Conservation (phyloP, 2,329 filamentous ascomycete species). For the Dactylonectria estremocensis region DNA sequence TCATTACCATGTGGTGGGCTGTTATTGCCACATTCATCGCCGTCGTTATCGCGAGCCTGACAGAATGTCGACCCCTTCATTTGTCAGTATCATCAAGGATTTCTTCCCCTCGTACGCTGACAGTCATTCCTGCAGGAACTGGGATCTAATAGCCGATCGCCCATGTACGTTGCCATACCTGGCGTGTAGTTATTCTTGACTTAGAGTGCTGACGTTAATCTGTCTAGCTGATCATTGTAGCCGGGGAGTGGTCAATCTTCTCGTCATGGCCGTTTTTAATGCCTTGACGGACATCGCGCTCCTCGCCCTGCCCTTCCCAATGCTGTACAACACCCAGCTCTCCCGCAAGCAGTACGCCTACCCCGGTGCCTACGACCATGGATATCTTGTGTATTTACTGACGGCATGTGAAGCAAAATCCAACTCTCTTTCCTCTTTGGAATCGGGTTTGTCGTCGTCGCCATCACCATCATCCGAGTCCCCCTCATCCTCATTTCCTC, state of each 20-base stretch:
- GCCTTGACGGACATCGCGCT: conserved; percentile 48
- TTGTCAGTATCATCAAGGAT: conserved; percentile 31
- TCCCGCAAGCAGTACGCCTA: conserved; percentile 37
- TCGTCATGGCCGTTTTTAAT: conserved; percentile 50
- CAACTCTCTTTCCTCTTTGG: conserved; percentile 47
- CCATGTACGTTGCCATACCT: too few species aligned
- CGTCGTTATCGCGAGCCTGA: conserved; percentile 45
- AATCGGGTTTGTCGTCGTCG: conserved; percentile 46
- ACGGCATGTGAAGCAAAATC: conserved; percentile 29
- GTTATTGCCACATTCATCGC: conserved; percentile 46
- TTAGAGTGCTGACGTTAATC: too few species aligned
- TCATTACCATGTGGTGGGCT: conserved; percentile 41
- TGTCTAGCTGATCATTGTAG: too few species aligned
- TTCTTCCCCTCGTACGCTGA: too few species aligned
- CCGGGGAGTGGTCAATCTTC: conserved; percentile 40
- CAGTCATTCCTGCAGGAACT: too few species aligned
- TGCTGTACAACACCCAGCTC: conserved; percentile 30
- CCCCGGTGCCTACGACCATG: conserved; percentile 7
- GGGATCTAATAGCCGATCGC: too few species aligned
- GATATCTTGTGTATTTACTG: background rate
- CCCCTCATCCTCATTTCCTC: conserved; percentile 49
- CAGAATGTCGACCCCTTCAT: conserved; percentile 47
- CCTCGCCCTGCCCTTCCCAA: conserved; percentile 50
- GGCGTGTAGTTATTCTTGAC: too few species aligned
- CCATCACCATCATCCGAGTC: conserved; percentile 48